phyloP scores from a whole-genome alignment of 345 rosid genomes.

The Dipteronia dyeriana region DNA sequence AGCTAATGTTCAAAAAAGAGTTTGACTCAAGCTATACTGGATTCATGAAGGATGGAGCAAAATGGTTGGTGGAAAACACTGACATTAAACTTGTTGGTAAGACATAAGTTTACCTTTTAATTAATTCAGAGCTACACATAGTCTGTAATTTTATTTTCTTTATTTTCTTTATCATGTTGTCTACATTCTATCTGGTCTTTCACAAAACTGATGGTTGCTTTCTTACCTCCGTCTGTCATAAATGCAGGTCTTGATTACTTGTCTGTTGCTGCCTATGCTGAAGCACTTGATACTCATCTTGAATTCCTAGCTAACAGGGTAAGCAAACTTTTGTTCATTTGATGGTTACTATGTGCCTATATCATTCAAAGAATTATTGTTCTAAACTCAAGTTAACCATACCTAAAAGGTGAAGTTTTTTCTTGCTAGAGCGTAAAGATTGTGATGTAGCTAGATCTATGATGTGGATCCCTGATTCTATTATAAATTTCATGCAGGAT shows the following conservation, averaged over 20 bases:
- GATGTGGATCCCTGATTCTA: neutral
- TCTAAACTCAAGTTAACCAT: neutral
- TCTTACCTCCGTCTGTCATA: neutral
- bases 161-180: neutral
- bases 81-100: constrained; percentile 82
- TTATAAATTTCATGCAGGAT: neutral
- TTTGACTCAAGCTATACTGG: constrained; percentile 82
- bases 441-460: neutral
- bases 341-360: neutral
- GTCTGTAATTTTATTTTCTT: neutral
- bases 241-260: constrained; percentile 71
- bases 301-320: constrained; percentile 51
- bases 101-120: constrained; percentile 3
- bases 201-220: neutral
- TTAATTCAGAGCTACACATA: neutral
- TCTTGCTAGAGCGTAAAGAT: neutral
- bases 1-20: constrained; percentile 67
- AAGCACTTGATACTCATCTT: constrained; percentile 43
- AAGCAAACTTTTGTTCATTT: constrained; percentile 21
- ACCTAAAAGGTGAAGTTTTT: neutral
- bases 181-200: neutral
- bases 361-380: neutral
- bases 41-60: constrained; percentile 74
- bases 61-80: constrained; percentile 88
- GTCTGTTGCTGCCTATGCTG: constrained; percentile 69